phyloP scores from a whole-genome alignment of 805 yeast species.

The Starmerella tilneyi region DNA sequence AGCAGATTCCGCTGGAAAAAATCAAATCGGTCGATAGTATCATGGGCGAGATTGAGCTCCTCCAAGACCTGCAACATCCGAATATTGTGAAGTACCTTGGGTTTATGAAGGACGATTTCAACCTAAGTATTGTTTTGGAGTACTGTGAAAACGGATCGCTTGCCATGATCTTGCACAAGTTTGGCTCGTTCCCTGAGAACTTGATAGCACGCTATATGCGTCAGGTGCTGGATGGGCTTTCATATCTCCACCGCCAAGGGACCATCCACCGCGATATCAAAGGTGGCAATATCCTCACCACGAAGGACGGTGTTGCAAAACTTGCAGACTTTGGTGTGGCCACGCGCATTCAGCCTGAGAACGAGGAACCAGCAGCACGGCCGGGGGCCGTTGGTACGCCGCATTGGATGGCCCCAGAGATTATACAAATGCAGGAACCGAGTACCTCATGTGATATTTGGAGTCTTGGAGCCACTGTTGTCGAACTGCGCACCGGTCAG shows the following conservation, averaged over 20 bases:
- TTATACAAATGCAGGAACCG: conserved; percentile 61
- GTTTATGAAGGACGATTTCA: conserved; percentile 44
- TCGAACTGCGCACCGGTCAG: conserved; percentile 72
- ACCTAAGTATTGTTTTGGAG: conserved; percentile 54
- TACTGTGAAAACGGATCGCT: conserved; percentile 56
- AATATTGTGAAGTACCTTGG: conserved; percentile 62
- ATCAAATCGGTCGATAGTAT: conserved; percentile 32
- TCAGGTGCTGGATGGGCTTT: conserved; percentile 52
- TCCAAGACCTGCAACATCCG: conserved; percentile 54
- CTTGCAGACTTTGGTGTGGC: conserved; percentile 75
- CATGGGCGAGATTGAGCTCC: conserved; percentile 59
- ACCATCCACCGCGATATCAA: conserved; percentile 70
- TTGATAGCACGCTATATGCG: conserved; percentile 42
- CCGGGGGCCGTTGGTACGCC: conserved; percentile 65
- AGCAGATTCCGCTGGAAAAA: conserved; percentile 53
- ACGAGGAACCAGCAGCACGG: conserved; percentile 12
- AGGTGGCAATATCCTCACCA: conserved; percentile 60
- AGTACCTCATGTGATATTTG: conserved; percentile 72
- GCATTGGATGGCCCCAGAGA: conserved; percentile 98
- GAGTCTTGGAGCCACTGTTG: conserved; percentile 92
- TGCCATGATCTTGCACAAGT: conserved; percentile 42
- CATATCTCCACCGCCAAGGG: conserved; percentile 58
- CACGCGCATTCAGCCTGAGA: conserved; percentile 30
- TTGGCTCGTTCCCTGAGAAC: conserved; percentile 47
- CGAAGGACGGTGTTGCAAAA: conserved; percentile 53